A percentile compares a stretch with the other conserved stretches of the same genome.
Conservation (phyloP, 2,329 filamentous ascomycete species). For the Botrytis sinoallii region DNA sequence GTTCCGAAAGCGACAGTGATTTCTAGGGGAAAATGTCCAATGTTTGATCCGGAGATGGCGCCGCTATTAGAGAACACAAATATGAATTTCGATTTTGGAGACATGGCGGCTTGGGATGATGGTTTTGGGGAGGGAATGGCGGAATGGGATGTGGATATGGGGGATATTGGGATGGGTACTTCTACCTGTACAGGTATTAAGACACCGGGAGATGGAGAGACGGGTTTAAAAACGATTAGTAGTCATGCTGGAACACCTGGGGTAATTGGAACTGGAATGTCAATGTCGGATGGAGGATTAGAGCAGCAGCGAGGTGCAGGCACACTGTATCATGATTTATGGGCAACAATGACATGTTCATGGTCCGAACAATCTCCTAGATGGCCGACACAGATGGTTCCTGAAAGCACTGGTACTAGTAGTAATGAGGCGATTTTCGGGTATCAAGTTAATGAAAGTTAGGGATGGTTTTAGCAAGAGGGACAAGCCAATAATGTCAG, state of each 20-base stretch:
- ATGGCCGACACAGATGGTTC: neutral
- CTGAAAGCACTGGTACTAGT: too few species aligned
- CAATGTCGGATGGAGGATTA: neutral
- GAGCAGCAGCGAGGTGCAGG: neutral
- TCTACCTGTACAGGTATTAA: neutral
- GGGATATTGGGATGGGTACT: too few species aligned
- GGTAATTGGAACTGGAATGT: neutral
- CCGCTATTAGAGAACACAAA: neutral
- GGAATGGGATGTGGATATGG: neutral
- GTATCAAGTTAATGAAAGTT: neutral
- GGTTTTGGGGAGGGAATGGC: neutral
- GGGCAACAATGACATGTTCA: conserved; percentile 35
- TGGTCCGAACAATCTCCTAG: conserved; percentile 24
- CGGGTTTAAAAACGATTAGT: fast-evolving
- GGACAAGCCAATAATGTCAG: neutral
- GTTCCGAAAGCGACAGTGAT: neutral
- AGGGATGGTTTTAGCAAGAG: neutral
- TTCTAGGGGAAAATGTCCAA: conserved; percentile 3
- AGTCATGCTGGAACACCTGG: neutral
- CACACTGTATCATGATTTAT: conserved; percentile 30
- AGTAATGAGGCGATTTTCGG: neutral
- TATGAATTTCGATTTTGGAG: conserved; percentile 24
- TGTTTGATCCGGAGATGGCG: conserved; percentile 5
- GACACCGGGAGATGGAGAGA: neutral
- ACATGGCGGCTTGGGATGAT: neutral